Evolutionary conservation across 805 yeast species (phyloP).

Genomic region (Lipomyces sp.): DNA sequence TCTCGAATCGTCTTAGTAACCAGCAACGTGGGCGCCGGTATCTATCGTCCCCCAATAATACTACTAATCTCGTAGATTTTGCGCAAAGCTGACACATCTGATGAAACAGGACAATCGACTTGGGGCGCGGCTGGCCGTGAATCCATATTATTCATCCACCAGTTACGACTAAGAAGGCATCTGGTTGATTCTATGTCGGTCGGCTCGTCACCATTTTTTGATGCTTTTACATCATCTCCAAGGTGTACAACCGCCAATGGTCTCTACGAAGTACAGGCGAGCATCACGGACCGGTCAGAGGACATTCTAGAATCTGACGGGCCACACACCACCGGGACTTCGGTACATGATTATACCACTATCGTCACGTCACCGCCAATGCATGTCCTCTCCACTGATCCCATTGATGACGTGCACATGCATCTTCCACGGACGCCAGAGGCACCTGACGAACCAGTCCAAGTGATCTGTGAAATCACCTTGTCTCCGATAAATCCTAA

Average conservation of each 20-base stretch:
- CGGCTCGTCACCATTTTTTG: background rate
- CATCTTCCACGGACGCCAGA: background rate
- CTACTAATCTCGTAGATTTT: background rate
- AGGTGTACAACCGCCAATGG: background rate
- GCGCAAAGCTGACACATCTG: too few relatives aligned
- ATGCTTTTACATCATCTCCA: background rate
- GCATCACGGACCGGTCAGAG: background rate
- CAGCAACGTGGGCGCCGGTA: background rate
- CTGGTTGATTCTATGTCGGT: background rate
- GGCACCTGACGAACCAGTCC: background rate
- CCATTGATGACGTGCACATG: background rate
- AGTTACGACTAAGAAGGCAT: background rate
- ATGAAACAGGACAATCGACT: too few relatives aligned
- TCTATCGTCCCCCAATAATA: background rate
- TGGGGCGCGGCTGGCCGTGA: too few relatives aligned
- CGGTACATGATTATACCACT: background rate
- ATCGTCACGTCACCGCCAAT: background rate
- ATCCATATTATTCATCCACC: too few relatives aligned
- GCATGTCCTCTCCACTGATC: background rate
- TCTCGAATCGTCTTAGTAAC: background rate
- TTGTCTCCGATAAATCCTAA: background rate
- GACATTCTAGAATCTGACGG: conserved; percentile 1
- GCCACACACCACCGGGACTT: background rate
- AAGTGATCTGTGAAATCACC: background rate
- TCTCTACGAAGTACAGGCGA: background rate